Conservation (phyloP, 164 flowering plant genomes). For the Nymphaea colorata region DNA sequence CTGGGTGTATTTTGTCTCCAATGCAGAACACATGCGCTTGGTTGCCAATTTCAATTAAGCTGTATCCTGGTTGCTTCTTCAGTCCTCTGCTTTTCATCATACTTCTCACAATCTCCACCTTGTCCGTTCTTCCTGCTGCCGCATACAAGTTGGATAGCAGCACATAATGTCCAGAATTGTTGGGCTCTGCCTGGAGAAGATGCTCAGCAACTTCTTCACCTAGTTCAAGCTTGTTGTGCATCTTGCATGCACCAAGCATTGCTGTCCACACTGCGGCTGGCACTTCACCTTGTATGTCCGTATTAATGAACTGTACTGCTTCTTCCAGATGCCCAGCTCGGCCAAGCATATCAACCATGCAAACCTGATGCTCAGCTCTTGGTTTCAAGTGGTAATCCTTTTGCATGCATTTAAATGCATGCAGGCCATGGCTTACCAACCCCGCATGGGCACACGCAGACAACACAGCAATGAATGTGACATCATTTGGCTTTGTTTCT, state of each 20-base stretch:
- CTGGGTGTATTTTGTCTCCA: constrained; percentile 22
- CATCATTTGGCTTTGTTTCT: constrained; percentile 34
- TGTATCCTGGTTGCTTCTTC: constrained; percentile 48
- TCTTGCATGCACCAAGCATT: constrained; percentile 49
- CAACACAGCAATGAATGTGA: constrained; percentile 40
- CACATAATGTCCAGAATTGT: constrained; percentile 31
- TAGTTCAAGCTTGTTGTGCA: constrained; percentile 22
- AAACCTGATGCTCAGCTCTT: constrained; percentile 49
- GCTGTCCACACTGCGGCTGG: constrained; percentile 49
- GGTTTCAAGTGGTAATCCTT: constrained; percentile 26
- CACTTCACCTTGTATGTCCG: constrained; percentile 17
- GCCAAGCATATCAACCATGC: constrained; percentile 60
- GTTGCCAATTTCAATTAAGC: constrained; percentile 60
- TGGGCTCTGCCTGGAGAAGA: constrained; percentile 36
- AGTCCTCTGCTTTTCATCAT: constrained; percentile 48
- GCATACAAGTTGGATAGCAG: constrained; percentile 51
- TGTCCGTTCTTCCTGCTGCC: constrained; percentile 48
- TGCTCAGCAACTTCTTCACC: constrained; percentile 35
- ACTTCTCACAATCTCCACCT: constrained; percentile 45
- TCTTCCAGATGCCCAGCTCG: constrained; percentile 44
- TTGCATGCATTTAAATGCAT: constrained; percentile 19
- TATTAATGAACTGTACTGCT: constrained; percentile 29
- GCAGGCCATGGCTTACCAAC: constrained; percentile 29
- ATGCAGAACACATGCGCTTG: constrained; percentile 32
- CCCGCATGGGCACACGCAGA: constrained; percentile 57